Evolutionary conservation across 176 grass and related monocot species (phyloP), one percentile per base, ranked within the genome.

Genomic region (Carex scoparia): DNA sequence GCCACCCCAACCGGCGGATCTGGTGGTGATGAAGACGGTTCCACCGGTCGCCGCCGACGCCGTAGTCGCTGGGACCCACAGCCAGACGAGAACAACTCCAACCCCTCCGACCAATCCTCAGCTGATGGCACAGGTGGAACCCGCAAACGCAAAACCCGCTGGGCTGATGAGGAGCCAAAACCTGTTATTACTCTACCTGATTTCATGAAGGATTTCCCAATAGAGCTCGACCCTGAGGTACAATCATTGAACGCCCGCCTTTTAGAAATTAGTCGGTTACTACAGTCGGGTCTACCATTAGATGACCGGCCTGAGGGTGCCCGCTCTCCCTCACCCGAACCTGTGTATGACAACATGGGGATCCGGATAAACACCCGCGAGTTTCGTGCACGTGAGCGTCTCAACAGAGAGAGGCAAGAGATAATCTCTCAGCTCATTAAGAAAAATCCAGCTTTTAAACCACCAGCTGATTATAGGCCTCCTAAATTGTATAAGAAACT

Each of bases 351-450:
- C 74, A 95, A 94, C 87, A 92, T 99, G 62, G 93, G 93, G 66
- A 90, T 99, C 77, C 87, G 96, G 65, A 99, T 99, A 71, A 99
- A 99, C 85, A 99, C 96, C 10, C 84, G 96, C 2, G 93, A 95
- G 80, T 94, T 92, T 65, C 91, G 96, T 1, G 96, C 96, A 0
- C 85, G 91, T 46, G 91, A 99, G 87, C 85, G 88, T 28, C 88
- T 99, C 31, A 99, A 94, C 81, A 94, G 79, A 30, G 93, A 99
- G 87, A 83, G 91, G 49, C 91, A 94, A 90, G 96, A 95, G 85
- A 95, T 99, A 73, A 95, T 99, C 86, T 99, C 91, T 66, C 96
- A 99, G 68, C 93, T 95, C 44, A 99, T 99, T 90, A 93, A 89
- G 85, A 90, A 89, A 56, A 95, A 99, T 77, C 96, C 91, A 11